These are phyloP conservation scores for Petunia axillaris DNA, from an alignment of 257 asterid species.

Conservation along the genomic window DNA sequence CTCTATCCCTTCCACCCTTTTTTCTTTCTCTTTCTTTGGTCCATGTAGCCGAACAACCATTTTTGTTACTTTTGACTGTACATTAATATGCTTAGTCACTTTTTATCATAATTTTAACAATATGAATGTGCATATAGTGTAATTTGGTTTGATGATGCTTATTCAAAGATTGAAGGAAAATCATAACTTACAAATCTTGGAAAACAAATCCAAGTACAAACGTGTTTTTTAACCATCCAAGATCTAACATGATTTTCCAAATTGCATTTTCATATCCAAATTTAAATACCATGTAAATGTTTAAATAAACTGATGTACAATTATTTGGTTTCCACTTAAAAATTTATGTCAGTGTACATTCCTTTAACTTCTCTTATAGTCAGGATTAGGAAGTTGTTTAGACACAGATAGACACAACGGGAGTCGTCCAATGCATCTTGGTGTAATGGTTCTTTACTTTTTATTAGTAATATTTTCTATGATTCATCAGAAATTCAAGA, in stretches of 20 bases:
- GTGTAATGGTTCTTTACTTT: neutral
- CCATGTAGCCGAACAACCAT: neutral
- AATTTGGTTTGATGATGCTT: neutral
- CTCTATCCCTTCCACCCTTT: neutral
- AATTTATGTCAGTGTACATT: neutral
- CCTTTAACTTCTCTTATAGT: slow-evolving; percentile 8
- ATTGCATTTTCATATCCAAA: slow-evolving; percentile 13
- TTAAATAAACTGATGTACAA: slow-evolving; percentile 1
- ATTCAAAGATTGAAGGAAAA: neutral
- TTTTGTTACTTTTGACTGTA: slow-evolving; percentile 11
- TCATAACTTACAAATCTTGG: neutral
- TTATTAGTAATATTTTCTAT: slow-evolving; percentile 3
- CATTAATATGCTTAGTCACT: neutral
- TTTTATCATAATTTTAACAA: slow-evolving; percentile 13
- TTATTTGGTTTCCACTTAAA: slow-evolving; percentile 10
- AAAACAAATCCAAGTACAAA: neutral
- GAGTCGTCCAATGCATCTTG: slow-evolving; percentile 14
- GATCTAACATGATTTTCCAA: neutral
- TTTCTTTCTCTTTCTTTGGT: slow-evolving; percentile 6
- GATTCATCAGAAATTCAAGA: slow-evolving; percentile 41
- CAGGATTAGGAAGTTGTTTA: neutral
- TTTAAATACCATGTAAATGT: neutral
- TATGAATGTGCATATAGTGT: neutral
- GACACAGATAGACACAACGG: neutral
- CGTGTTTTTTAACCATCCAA: neutral